Base-by-base conservation (phyloP, 2,329 filamentous ascomycete species). In the Moelleriella libera region DNA sequence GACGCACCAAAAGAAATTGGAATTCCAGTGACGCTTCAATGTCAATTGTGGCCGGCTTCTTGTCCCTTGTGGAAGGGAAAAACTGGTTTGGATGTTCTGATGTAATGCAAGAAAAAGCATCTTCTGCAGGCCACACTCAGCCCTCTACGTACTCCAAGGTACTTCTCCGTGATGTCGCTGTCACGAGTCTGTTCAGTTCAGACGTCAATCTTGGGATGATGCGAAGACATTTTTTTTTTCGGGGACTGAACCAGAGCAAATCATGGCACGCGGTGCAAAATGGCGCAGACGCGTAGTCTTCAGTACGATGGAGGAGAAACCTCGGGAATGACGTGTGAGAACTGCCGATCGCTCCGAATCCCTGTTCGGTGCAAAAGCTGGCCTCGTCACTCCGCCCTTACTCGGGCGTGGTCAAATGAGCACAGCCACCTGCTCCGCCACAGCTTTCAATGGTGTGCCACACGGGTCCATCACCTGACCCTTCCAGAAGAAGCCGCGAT, bases 361-460 rank as follows among this genome's bases (percentile, higher is more conserved):
- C 49, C 45, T 47, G 48, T 43, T 50, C 50, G 52, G 51, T 55
- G 50, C 52, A 47, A 46, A 41, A 37, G 12, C 8, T 12, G 48
- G 46, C 45, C 31, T 31, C 8, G 21, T 21, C 21, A 21, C 21
- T 21, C 21, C 21, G 21, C 21, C 21, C 21, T 3, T 21, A 21
- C 21, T 21, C 21, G 21, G 21, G 21, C 21, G 21, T 21, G 21
- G 21, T 21, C 21, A 21, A 21, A 21, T 39, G 12, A 8, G 49
- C 57, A 54, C 57, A 58, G 57, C 57, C 57, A 59, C 49, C 40
- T 14, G 9, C 32, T 57, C 55, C 52, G 57, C 58, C 58, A 60
- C 58, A 57, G 47, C 55, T 49, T 48, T 44, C 46, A 32, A 44
- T 28, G 44, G 50, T 53, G 21, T 45, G 46, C 50, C 50, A 53